Evolutionary conservation across 2,329 filamentous ascomycete species (phyloP).

Genomic region (Calonectria pauciramosa): DNA sequence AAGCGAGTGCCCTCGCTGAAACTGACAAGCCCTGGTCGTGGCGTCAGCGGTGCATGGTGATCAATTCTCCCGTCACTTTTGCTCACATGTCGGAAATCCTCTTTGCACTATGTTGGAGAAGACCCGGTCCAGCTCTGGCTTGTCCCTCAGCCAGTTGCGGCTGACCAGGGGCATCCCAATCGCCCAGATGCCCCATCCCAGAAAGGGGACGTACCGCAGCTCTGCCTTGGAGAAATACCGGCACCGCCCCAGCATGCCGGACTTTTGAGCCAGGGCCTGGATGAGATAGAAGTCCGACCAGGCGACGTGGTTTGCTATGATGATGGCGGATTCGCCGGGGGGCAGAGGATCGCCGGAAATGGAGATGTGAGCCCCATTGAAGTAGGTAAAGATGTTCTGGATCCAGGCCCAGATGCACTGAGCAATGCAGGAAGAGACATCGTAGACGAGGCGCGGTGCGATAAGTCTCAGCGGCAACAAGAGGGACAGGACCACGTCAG

Average conservation of each 20-base stretch:
- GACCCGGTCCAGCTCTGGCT: conserved; percentile 67
- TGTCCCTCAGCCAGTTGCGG: conserved; percentile 70
- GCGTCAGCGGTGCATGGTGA: conserved; percentile 24
- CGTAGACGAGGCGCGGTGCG: conserved; percentile 65
- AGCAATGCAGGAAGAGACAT: conserved; percentile 68
- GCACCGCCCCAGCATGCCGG: conserved; percentile 72
- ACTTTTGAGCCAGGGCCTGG: conserved; percentile 66
- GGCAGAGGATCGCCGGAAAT: conserved; percentile 67
- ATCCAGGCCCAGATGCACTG: conserved; percentile 69
- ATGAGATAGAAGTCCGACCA: conserved; percentile 77
- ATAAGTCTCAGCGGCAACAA: conserved; percentile 62
- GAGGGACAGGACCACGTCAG: conserved; percentile 65
- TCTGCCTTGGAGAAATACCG: conserved; percentile 74
- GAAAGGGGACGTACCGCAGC: conserved; percentile 70
- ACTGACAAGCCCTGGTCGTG: conserved; percentile 69
- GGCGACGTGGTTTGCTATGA: conserved; percentile 71
- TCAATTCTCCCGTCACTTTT: not conserved
- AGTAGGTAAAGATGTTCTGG: conserved; percentile 67
- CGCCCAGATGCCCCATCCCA: conserved; percentile 75
- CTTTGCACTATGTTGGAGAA: conserved; percentile 67
- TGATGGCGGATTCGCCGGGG: conserved; percentile 69
- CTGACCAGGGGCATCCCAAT: conserved; percentile 76
- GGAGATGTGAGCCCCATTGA: conserved; percentile 67
- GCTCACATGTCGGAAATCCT: conserved; percentile 71
- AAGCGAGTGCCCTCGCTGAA: conserved; percentile 75